Evolutionary conservation across 768 basidiomycete genomes (phyloP), one percentile per base, ranked within the genome.

Genomic region (Pulveroboletus sp.): DNA sequence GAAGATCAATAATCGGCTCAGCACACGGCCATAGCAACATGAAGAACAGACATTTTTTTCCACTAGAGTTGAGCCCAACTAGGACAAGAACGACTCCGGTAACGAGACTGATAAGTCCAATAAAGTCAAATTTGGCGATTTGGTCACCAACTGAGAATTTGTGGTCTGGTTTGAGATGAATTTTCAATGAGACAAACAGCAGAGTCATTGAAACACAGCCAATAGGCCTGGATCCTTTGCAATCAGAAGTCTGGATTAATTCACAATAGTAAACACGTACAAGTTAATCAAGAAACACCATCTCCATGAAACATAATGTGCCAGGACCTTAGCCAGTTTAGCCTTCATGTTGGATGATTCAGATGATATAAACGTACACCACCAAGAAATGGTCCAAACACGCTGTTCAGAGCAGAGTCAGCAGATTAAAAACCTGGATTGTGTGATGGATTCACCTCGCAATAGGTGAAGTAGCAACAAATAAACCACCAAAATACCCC

Each of bases 271-370:
- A n/a, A n/a, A n/a, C n/a, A n/a, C n/a, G n/a, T n/a, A n/a, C n/a
- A n/a, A n/a, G n/a, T n/a, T n/a, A n/a, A n/a, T n/a, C n/a, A n/a
- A 87, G 65, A 87, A 88, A 59, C 84, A 86, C 88, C 89, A 91
- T 71, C 89, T 68, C 89, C 89, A 92, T 0, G 81, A 74, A 16
- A 79, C 83, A 59, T 86, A 82, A 60, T 89, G 82, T 0, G 86
- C 78, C 49, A 90, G 77, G 11, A 72, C 80, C 84, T 85, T 49
- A 35, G 23, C 12, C 11, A 6, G 50, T 26, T 54, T 14, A 47
- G 24, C 6, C 14, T 6, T 22, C 3, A 22, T 6, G 1, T 9
- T 1, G 0, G n/a, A 26, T 1, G 27, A 1, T 26, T 37, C 14
- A 2, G 37, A 29, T 1, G 22, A 22, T 19, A 26, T 12, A 26